These are phyloP conservation scores for Umbelopsis sp. DNA, from an alignment of 192 early-diverging fungal genomes.

Conservation along the genomic window DNA sequence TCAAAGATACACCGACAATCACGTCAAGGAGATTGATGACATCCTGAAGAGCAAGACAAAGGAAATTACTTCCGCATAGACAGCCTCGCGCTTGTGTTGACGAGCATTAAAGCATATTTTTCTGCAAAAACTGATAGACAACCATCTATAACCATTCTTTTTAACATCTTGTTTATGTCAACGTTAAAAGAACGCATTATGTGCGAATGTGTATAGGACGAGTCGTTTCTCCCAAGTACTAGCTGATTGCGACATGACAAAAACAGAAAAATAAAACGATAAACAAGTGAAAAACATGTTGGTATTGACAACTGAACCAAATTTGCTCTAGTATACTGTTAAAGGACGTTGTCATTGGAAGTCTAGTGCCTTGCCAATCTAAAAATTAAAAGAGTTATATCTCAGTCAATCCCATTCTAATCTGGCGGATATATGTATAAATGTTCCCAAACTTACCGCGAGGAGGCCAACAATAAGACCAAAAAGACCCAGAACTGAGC, in stretches of 20 bases:
- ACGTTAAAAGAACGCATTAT: not conserved
- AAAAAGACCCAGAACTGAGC: slow-evolving; percentile 93
- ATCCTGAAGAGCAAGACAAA: slow-evolving; percentile 12
- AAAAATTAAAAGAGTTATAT: not conserved
- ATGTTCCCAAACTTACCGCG: slow-evolving; percentile 48
- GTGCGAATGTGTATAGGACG: slow-evolving; percentile 2
- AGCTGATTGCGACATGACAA: not conserved
- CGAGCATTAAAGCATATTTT: not conserved
- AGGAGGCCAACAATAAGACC: slow-evolving; percentile 94
- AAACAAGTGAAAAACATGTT: slow-evolving; percentile 8
- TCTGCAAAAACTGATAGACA: not conserved
- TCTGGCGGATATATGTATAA: not conserved
- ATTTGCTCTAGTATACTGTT: not conserved
- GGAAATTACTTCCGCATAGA: slow-evolving; percentile 14
- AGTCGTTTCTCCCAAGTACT: not conserved
- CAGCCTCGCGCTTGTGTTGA: not conserved
- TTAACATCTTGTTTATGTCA: not conserved
- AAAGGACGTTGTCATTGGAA: slow-evolving; percentile 27
- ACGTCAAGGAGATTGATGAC: slow-evolving; percentile 9
- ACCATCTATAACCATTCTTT: not conserved
- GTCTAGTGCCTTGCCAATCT: slow-evolving; percentile 44
- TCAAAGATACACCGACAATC: not conserved
- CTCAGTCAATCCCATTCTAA: not conserved
- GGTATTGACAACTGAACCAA: not conserved
- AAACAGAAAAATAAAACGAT: slow-evolving; percentile 5